phyloP scores from a whole-genome alignment of 257 asterid species.

The Henckelia pumila region DNA sequence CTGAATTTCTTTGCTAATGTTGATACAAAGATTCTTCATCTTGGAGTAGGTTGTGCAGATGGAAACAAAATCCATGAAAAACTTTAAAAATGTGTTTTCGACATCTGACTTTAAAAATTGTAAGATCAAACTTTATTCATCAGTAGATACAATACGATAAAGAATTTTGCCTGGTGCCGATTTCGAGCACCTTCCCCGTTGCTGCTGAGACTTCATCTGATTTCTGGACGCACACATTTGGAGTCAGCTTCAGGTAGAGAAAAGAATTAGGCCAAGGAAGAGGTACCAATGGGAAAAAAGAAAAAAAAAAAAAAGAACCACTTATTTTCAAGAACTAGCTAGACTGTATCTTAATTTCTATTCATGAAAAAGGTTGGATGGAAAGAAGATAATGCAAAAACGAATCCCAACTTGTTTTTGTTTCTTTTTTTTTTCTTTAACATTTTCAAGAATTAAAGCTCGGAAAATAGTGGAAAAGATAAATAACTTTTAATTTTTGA shows the following conservation, averaged over 20 bases:
- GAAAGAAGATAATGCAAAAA: not conserved
- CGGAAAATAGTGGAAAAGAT: constrained; percentile 11
- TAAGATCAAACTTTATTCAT: no score
- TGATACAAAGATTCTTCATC: constrained; percentile 85
- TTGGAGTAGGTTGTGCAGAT: constrained; percentile 78
- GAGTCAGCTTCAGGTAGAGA: constrained; percentile 58
- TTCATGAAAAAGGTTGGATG: constrained; percentile 17
- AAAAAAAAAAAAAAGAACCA: not conserved
- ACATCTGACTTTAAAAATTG: no score
- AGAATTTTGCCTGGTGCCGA: constrained; percentile 86
- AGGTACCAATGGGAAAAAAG: no score
- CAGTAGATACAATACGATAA: no score
- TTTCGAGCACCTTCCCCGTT: constrained; percentile 79
- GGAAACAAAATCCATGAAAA: constrained; percentile 80
- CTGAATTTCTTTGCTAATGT: constrained; percentile 72
- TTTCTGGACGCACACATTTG: constrained; percentile 83
- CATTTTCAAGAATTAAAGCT: constrained; percentile 14
- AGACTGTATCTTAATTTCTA: not conserved
- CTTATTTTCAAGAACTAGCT: constrained; percentile 18
- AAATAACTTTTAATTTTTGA: no score
- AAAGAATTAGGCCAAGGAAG: not conserved
- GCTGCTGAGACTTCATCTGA: constrained; percentile 64
- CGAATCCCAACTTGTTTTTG: constrained; percentile 22
- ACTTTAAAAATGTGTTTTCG: constrained; percentile 81
- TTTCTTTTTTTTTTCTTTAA: not conserved